A percentile compares a stretch with the other conserved stretches of the same genome.
Conservation (phyloP, 257 asterid species). For the Solanum chmielewskii region DNA sequence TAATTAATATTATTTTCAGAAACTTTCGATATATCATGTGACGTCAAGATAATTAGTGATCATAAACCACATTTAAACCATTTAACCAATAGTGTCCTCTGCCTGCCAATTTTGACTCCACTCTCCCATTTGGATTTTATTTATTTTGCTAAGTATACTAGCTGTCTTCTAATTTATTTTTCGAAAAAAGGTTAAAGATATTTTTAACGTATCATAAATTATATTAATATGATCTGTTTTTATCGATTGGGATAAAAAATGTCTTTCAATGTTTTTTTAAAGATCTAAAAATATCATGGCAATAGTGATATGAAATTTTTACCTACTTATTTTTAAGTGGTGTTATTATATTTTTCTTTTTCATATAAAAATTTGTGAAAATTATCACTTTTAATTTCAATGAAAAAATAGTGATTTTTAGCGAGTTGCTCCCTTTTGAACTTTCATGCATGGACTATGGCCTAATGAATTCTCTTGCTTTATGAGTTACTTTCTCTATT, state of each 20-base stretch:
- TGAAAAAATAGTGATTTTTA: too few relatives aligned
- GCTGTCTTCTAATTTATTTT: too few relatives aligned
- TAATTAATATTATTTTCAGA: neutral
- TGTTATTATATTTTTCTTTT: too few relatives aligned
- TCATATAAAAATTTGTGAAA: too few relatives aligned
- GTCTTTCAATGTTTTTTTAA: too few relatives aligned
- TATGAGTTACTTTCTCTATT: neutral
- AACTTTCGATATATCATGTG: neutral
- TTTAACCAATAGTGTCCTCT: neutral
- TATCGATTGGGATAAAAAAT: too few relatives aligned
- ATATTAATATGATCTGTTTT: too few relatives aligned
- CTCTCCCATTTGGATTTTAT: neutral
- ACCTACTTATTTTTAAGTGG: too few relatives aligned
- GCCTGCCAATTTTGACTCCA: neutral
- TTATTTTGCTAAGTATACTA: neutral
- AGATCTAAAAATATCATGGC: too few relatives aligned
- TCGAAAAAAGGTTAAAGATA: too few relatives aligned
- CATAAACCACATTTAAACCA: neutral
- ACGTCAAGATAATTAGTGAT: neutral
- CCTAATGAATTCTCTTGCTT: neutral
- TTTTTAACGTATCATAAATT: too few relatives aligned
- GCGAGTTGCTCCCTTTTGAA: neutral
- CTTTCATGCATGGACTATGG: neutral
- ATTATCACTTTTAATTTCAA: fast-evolving
- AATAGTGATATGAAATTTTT: too few relatives aligned